Percentiles rank a stretch among this genome's conserved stretches.
These are phyloP conservation scores for Colletotrichum agaves DNA, from an alignment of 2,329 filamentous ascomycete species.

Conservation along the genomic window DNA sequence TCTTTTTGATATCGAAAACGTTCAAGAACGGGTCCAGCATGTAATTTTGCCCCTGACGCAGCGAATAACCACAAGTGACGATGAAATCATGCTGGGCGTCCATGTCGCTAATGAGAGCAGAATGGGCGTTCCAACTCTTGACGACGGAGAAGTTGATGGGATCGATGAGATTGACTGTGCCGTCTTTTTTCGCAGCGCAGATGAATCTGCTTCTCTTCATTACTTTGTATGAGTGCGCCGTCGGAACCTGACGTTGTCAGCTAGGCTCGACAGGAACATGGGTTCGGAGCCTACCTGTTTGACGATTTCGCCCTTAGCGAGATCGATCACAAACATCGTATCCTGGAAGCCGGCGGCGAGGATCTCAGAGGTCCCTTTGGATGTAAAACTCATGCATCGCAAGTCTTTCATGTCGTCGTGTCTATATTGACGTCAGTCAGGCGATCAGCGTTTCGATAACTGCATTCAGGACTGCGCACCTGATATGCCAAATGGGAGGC, in stretches of 20 bases:
- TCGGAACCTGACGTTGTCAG: slow-evolving; percentile 66
- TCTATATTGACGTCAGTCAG: slow-evolving; percentile 50
- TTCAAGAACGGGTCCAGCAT: slow-evolving; percentile 94
- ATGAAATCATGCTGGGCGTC: slow-evolving; percentile 95
- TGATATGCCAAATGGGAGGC: slow-evolving; percentile 87
- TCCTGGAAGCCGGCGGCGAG: slow-evolving; percentile 89
- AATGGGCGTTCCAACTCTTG: slow-evolving; percentile 91
- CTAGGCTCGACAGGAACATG: background rate
- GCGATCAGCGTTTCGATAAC: slow-evolving; percentile 14
- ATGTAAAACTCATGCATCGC: slow-evolving; percentile 94
- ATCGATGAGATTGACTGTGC: slow-evolving; percentile 87
- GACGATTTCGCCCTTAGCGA: slow-evolving; percentile 76
- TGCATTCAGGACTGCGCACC: slow-evolving; percentile 57
- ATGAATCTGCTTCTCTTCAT: slow-evolving; percentile 94
- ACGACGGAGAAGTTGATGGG: slow-evolving; percentile 80
- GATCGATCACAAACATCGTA: slow-evolving; percentile 81
- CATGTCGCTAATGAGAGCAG: slow-evolving; percentile 92
- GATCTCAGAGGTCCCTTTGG: slow-evolving; percentile 83
- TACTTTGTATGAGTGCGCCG: slow-evolving; percentile 83
- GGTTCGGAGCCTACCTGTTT: slow-evolving; percentile 63
- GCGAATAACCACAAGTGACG: slow-evolving; percentile 93
- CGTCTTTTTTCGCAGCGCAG: slow-evolving; percentile 87
- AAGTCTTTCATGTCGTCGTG: slow-evolving; percentile 85
- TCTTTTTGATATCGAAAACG: slow-evolving; percentile 93
- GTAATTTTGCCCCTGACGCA: slow-evolving; percentile 76